Conservation (phyloP, 2,329 filamentous ascomycete species). For the Neophaeococcomyces aloes region DNA sequence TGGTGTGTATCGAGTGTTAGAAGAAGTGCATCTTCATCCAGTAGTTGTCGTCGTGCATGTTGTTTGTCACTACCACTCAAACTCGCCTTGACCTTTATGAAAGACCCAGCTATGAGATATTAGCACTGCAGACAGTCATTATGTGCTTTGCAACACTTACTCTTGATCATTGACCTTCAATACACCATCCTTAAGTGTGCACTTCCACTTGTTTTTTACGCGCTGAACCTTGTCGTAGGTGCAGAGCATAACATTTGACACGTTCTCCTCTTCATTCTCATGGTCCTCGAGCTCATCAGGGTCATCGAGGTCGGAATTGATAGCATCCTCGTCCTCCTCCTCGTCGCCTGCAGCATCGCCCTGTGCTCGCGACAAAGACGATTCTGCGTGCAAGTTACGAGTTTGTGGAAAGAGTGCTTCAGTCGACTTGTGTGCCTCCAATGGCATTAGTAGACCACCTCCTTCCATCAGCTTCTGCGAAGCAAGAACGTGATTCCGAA, state of each 20-base stretch:
- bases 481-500: slow-evolving; percentile 34
- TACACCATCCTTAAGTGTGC: slow-evolving; percentile 91
- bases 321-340: slow-evolving; percentile 71
- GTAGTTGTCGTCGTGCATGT: not conserved
- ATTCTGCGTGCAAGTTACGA: slow-evolving; percentile 12
- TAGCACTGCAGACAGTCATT: slow-evolving; percentile 21
- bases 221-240: slow-evolving; percentile 99
- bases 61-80: slow-evolving; percentile 70
- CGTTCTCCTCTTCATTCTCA: slow-evolving; percentile 74
- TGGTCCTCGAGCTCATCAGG: slow-evolving; percentile 81
- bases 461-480: slow-evolving; percentile 35
- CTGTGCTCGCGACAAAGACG: slow-evolving; percentile 28
- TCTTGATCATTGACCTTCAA: slow-evolving; percentile 89
- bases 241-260: slow-evolving; percentile 89
- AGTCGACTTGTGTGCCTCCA: slow-evolving; percentile 28
- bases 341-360: slow-evolving; percentile 47
- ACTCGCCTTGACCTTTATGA: slow-evolving; percentile 93
- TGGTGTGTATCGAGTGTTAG: no score
- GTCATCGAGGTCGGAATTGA: slow-evolving; percentile 96
- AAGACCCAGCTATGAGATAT: slow-evolving; percentile 63
- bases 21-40: no score
- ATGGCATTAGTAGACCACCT: slow-evolving; percentile 35
- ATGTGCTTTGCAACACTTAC: slow-evolving; percentile 41
- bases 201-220: slow-evolving; percentile 99
- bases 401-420: slow-evolving; percentile 23